Evolutionary conservation across 2,329 filamentous ascomycete species (phyloP).

Genomic region (Neopestalotiopsis clavispora): DNA sequence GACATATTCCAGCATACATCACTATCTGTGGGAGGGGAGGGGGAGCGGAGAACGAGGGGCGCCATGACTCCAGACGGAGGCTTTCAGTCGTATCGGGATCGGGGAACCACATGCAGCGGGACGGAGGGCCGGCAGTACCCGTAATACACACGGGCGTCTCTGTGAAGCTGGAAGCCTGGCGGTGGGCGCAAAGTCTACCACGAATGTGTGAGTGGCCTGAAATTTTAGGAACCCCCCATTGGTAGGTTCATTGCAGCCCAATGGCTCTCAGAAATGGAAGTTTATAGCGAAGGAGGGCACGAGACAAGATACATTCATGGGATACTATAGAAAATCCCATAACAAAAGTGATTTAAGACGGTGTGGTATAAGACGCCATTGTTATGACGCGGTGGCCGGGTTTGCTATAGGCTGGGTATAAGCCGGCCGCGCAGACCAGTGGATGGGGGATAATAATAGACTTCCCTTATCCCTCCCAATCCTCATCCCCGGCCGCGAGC

Average conservation of each 20-base stretch:
- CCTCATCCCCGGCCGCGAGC: not conserved
- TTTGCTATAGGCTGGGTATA: not conserved
- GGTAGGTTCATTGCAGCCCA: not conserved
- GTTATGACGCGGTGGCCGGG: not conserved
- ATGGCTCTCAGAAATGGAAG: not conserved
- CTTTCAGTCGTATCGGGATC: too few relatives aligned
- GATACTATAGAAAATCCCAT: not conserved
- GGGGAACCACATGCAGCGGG: too few relatives aligned
- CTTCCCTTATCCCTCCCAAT: not conserved
- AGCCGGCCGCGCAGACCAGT: not conserved
- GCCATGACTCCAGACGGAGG: too few relatives aligned
- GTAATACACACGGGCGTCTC: too few relatives aligned
- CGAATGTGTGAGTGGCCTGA: too few relatives aligned
- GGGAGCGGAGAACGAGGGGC: too few relatives aligned
- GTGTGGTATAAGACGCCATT: not conserved
- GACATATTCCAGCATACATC: not conserved
- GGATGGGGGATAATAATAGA: conserved; percentile 1
- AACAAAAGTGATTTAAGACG: conserved; percentile 1
- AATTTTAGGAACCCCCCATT: too few relatives aligned
- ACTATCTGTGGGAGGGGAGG: too few relatives aligned
- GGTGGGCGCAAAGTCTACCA: too few relatives aligned
- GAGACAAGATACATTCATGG: not conserved
- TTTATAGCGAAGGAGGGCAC: not conserved
- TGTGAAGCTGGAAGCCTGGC: too few relatives aligned
- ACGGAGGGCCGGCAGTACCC: too few relatives aligned